phyloP scores from a whole-genome alignment of 2,329 filamentous ascomycete species.

The Colletotrichum theobromicola region DNA sequence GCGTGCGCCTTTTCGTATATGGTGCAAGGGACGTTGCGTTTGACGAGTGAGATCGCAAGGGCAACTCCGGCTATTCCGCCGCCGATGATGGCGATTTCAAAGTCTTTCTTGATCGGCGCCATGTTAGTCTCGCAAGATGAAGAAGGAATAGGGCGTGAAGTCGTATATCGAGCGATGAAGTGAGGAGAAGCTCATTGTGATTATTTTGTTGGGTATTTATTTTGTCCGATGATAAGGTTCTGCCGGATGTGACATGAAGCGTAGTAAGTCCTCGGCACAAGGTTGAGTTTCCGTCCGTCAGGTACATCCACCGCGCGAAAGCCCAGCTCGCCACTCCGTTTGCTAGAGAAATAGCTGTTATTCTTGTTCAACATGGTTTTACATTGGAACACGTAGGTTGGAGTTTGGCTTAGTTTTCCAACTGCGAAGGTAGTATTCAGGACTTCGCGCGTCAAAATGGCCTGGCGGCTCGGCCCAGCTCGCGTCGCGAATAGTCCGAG shows the following conservation, averaged over 20 bases:
- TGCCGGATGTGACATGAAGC: neutral
- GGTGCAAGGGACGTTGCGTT: conserved; percentile 45
- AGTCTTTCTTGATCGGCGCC: neutral
- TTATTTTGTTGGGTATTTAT: neutral
- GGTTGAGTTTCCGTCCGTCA: neutral
- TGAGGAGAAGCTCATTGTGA: neutral
- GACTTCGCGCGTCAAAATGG: neutral
- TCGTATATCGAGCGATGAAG: neutral
- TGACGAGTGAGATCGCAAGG: conserved; percentile 48
- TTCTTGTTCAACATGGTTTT: neutral
- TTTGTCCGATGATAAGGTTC: neutral
- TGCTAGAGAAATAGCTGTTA: neutral
- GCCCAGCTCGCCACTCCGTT: neutral
- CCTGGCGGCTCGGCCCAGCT: neutral
- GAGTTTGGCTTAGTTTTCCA: neutral
- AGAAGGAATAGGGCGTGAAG: neutral
- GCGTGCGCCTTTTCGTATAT: conserved; percentile 50
- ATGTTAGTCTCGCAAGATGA: neutral
- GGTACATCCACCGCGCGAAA: neutral
- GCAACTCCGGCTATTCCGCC: conserved; percentile 56
- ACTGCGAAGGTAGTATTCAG: neutral
- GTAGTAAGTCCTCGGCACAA: neutral
- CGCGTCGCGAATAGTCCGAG: neutral
- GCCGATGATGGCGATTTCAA: conserved; percentile 51
- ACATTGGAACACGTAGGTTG: neutral